These are phyloP conservation scores for Trifolium repens DNA, from an alignment of 306 rosid species.

Conservation along the genomic window DNA sequence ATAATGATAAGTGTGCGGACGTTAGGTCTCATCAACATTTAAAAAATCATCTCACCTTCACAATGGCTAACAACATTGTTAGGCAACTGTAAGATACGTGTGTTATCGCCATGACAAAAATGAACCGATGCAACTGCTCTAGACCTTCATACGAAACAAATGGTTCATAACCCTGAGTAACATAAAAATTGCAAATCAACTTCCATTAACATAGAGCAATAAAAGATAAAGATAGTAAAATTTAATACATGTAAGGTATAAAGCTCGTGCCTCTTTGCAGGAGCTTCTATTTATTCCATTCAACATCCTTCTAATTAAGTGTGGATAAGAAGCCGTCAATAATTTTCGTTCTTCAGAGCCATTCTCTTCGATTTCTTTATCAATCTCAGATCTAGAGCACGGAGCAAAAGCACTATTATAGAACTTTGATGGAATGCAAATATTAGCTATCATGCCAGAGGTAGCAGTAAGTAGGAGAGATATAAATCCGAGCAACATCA, in stretches of 20 bases:
- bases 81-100: slow-evolving; percentile 97
- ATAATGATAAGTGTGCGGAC: slow-evolving; percentile 13
- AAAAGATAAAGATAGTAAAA: slow-evolving; percentile 27
- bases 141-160: slow-evolving; percentile 93
- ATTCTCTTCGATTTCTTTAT: slow-evolving; percentile 60
- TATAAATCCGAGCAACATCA: slow-evolving; percentile 98
- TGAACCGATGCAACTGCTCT: slow-evolving; percentile 98
- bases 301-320: slow-evolving; percentile 63
- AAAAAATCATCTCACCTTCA: slow-evolving; percentile 65
- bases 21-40: background rate
- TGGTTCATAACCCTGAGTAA: slow-evolving; percentile 85
- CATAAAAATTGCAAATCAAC: slow-evolving; percentile 40
- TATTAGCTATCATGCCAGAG: slow-evolving; percentile 81
- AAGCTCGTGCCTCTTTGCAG: slow-evolving; percentile 71
- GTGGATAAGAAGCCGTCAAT: slow-evolving; percentile 55
- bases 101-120: slow-evolving; percentile 96
- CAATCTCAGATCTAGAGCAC: slow-evolving; percentile 73
- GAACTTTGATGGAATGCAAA: slow-evolving; percentile 90
- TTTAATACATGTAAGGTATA: slow-evolving; percentile 31
- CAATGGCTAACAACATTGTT: slow-evolving; percentile 94
- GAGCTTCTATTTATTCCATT: slow-evolving; percentile 54
- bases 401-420: slow-evolving; percentile 80
- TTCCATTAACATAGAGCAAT: slow-evolving; percentile 27
- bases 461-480: slow-evolving; percentile 96
- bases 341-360: slow-evolving; percentile 65